These are phyloP conservation scores for Eucalyptus tenuipes DNA, from an alignment of 345 rosid genomes.

Conservation along the genomic window DNA sequence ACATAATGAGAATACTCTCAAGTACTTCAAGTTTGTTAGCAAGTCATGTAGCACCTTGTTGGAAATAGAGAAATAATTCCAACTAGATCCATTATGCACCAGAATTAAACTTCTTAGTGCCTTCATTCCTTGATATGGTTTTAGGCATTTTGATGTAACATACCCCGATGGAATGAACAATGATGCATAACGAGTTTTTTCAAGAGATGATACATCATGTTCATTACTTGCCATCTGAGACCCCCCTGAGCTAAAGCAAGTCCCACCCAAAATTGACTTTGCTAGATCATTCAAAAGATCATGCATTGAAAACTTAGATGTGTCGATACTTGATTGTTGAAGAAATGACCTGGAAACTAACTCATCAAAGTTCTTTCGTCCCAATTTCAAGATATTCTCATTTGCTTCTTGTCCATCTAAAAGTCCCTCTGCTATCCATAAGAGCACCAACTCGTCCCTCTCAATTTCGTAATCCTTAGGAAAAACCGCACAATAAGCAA, in stretches of 20 bases:
- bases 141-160: neutral
- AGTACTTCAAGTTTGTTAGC: neutral
- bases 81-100: accelerated
- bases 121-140: neutral
- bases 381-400: neutral
- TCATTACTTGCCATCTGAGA: neutral
- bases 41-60: accelerated
- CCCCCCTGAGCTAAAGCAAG: neutral
- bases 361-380: neutral
- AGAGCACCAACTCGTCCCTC: neutral
- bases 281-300: neutral
- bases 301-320: no score
- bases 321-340: no score
- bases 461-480: neutral
- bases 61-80: accelerated
- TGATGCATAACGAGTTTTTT: neutral
- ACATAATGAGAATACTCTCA: neutral
- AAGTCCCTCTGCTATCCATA: neutral
- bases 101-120: neutral
- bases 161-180: accelerated
- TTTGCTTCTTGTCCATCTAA: neutral
- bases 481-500: neutral
- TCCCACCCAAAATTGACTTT: accelerated
- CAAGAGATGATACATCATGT: neutral
- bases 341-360: no score